These are phyloP conservation scores for Mycoemilia scoparia DNA, from an alignment of 192 early-diverging fungal species.

Conservation along the genomic window DNA sequence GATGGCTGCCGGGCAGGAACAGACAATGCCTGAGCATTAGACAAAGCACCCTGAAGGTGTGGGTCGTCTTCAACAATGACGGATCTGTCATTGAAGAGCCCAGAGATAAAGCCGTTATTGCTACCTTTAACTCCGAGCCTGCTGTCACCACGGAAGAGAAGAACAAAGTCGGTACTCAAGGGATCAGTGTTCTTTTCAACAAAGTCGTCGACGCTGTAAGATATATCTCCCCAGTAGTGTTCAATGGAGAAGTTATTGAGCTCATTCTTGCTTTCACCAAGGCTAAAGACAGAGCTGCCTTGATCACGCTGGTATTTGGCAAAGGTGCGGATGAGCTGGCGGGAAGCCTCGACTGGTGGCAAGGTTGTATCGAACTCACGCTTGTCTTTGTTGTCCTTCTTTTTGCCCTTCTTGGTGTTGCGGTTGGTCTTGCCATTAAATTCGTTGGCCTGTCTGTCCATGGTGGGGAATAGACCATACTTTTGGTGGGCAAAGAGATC, in stretches of 20 bases:
- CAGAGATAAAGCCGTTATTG: constrained; percentile 59
- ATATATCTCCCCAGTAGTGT: constrained; percentile 59
- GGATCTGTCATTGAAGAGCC: constrained; percentile 49
- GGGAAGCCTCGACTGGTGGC: constrained; percentile 14
- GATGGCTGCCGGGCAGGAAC: constrained; percentile 57
- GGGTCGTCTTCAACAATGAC: constrained; percentile 60
- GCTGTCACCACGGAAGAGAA: constrained; percentile 54
- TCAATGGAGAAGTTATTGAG: constrained; percentile 51
- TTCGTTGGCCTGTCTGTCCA: constrained; percentile 38
- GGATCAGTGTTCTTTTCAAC: constrained; percentile 60
- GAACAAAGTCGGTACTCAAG: constrained; percentile 71
- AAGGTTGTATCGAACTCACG: constrained; percentile 14
- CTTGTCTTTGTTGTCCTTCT: constrained; percentile 11
- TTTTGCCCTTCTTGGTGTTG: constrained; percentile 6
- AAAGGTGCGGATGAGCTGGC: constrained; percentile 23
- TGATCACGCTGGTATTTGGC: constrained; percentile 12
- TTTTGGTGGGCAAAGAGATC: constrained; percentile 46
- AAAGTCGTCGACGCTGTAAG: constrained; percentile 70
- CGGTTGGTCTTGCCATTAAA: constrained; percentile 6
- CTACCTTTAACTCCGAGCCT: constrained; percentile 43
- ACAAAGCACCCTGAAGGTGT: constrained; percentile 49
- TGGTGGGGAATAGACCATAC: constrained; percentile 57
- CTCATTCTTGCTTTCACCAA: constrained; percentile 32
- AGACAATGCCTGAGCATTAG: constrained; percentile 58
- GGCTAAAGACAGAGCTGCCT: neutral